These are phyloP conservation scores for Mrakia gelida DNA, from an alignment of 768 basidiomycete species.

Conservation along the genomic window DNA sequence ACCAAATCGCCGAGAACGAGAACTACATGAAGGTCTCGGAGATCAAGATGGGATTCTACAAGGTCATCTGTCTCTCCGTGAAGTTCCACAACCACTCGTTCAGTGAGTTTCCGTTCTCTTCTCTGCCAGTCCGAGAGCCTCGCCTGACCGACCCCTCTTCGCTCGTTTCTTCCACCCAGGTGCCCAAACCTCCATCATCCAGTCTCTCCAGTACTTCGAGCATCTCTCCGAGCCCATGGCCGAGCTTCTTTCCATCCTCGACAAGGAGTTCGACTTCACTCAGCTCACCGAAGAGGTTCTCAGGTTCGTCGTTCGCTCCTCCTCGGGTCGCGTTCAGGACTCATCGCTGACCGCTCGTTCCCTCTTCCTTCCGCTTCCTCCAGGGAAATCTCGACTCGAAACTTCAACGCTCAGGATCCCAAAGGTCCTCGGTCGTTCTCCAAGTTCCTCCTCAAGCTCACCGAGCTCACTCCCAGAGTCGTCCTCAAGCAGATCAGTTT, in stretches of 20 bases:
- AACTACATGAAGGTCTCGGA: constrained; percentile 74
- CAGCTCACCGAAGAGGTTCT: constrained; percentile 89
- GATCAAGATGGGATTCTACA: constrained; percentile 72
- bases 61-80: constrained; percentile 83
- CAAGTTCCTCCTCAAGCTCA: constrained; percentile 71
- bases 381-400: constrained; percentile 73
- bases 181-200: constrained; percentile 85
- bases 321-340: not conserved
- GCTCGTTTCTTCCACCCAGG: constrained; percentile 32
- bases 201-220: constrained; percentile 86
- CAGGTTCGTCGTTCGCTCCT: constrained; percentile 44
- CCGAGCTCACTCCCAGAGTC: constrained; percentile 70
- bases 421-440: constrained; percentile 85
- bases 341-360: not conserved
- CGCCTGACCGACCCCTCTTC: not conserved
- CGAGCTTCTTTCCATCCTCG: constrained; percentile 72
- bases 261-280: constrained; percentile 78
- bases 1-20: constrained; percentile 80
- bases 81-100: constrained; percentile 82
- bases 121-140: not conserved
- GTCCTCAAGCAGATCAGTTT: constrained; percentile 87
- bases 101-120: constrained; percentile 44
- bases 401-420: constrained; percentile 72
- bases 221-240: constrained; percentile 93
- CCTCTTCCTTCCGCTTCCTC: not conserved